These are phyloP conservation scores for Yarrowia hollandica DNA, from an alignment of 805 yeast species.

Conservation along the genomic window DNA sequence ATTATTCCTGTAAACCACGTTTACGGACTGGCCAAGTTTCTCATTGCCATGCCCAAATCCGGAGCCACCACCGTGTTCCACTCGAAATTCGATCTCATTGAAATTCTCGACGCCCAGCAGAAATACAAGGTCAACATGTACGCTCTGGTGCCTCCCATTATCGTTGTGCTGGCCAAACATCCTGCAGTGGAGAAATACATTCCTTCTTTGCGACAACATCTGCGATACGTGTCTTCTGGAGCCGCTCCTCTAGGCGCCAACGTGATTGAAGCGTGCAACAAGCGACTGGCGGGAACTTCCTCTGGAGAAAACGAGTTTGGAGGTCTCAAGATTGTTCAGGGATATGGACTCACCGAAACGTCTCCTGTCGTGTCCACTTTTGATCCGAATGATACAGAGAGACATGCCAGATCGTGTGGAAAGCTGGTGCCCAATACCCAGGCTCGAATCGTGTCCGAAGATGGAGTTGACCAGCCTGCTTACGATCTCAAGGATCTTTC, in stretches of 20 bases:
- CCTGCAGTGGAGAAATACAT: constrained; percentile 47
- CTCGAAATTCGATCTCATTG: constrained; percentile 41
- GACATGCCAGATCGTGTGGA: constrained; percentile 19
- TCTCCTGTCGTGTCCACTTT: constrained; percentile 31
- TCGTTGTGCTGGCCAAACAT: constrained; percentile 49
- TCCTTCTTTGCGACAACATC: constrained; percentile 46
- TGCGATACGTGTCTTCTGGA: constrained; percentile 46
- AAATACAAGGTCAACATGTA: constrained; percentile 44
- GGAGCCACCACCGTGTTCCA: constrained; percentile 37
- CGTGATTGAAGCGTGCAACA: neutral
- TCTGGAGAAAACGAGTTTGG: constrained; percentile 24
- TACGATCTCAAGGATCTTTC: constrained; percentile 30
- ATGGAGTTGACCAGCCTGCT: constrained; percentile 25
- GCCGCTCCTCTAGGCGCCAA: constrained; percentile 48
- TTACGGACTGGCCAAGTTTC: constrained; percentile 39
- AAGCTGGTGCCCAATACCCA: constrained; percentile 18
- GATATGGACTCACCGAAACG: constrained; percentile 30
- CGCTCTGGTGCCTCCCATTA: constrained; percentile 47
- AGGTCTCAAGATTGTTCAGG: constrained; percentile 30
- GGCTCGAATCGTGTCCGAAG: constrained; percentile 21
- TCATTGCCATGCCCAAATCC: constrained; percentile 34
- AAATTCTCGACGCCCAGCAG: constrained; percentile 37
- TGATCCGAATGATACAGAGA: constrained; percentile 3
- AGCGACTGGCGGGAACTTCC: constrained; percentile 28
- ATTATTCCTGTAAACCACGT: constrained; percentile 40